These are phyloP conservation scores for Trichophyton rubrum DNA, from an alignment of 2,329 filamentous ascomycete species.

Conservation along the genomic window DNA sequence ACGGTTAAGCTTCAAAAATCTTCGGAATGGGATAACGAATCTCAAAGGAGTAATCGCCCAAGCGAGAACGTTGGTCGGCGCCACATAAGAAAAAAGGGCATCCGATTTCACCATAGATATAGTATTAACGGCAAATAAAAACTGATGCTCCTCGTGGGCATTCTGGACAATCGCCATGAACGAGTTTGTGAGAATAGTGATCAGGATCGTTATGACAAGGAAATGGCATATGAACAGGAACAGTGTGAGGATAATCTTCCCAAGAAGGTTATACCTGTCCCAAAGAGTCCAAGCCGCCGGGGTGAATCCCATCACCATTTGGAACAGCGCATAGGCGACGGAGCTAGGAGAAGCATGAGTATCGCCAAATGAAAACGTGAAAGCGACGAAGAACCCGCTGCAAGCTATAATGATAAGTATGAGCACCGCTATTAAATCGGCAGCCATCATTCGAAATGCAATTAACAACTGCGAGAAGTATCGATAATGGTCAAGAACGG, in stretches of 20 bases:
- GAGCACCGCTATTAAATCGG: slow-evolving; percentile 75
- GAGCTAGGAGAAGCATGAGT: slow-evolving; percentile 56
- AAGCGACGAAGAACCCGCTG: slow-evolving; percentile 91
- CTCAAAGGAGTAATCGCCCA: slow-evolving; percentile 78
- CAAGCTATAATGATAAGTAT: slow-evolving; percentile 75
- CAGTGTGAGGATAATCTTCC: slow-evolving; percentile 60
- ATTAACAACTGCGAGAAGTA: slow-evolving; percentile 94
- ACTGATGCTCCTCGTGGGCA: slow-evolving; percentile 81
- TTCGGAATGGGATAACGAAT: slow-evolving; percentile 64
- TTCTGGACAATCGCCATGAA: slow-evolving; percentile 94
- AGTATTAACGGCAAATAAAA: slow-evolving; percentile 89
- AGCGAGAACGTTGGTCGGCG: slow-evolving; percentile 79
- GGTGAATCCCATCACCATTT: slow-evolving; percentile 91
- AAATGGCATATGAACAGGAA: slow-evolving; percentile 95
- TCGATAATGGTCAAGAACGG: slow-evolving; percentile 82
- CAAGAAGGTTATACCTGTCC: slow-evolving; percentile 69
- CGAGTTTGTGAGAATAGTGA: slow-evolving; percentile 90
- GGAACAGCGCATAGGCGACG: slow-evolving; percentile 83
- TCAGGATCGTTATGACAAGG: slow-evolving; percentile 81
- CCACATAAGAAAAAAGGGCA: slow-evolving; percentile 83
- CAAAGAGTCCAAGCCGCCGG: slow-evolving; percentile 86
- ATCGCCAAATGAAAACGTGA: slow-evolving; percentile 67
- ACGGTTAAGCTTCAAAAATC: slow-evolving; percentile 79
- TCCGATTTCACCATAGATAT: slow-evolving; percentile 99
- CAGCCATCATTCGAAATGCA: slow-evolving; percentile 85